Conservation (phyloP, 1,284 basidiomycete species). For the Malassezia vespertilionis region DNA sequence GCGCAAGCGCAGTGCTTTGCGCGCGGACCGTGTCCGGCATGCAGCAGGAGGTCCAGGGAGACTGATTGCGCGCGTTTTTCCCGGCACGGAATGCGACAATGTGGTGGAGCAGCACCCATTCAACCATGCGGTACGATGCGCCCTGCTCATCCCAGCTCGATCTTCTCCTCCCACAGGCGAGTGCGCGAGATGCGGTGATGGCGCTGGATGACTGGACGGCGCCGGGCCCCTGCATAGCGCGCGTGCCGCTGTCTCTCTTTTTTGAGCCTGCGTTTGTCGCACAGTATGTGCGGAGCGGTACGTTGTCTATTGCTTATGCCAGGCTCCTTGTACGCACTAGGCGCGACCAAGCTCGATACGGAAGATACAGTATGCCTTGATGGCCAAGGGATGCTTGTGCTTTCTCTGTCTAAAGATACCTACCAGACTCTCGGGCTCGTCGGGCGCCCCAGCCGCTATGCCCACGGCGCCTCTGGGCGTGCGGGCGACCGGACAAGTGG, state of each 20-base stretch:
- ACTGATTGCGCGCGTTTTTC: no score
- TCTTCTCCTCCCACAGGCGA: constrained; percentile 24
- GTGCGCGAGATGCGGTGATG: no score
- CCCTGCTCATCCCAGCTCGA: constrained; percentile 17
- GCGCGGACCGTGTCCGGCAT: constrained; percentile 27
- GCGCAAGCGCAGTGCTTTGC: constrained; percentile 34
- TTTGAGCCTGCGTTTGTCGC: constrained; percentile 36
- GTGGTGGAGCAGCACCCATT: constrained; percentile 26
- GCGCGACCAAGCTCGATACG: constrained; percentile 18
- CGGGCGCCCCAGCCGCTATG: constrained; percentile 34
- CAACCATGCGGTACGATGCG: constrained; percentile 23
- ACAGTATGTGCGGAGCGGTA: constrained; percentile 23
- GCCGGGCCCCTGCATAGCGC: constrained; percentile 25
- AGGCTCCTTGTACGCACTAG: constrained; percentile 30
- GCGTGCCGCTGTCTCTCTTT: constrained; percentile 30
- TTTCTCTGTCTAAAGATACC: constrained; percentile 40
- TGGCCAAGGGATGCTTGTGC: constrained; percentile 33
- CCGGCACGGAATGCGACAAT: background rate
- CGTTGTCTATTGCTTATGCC: background rate
- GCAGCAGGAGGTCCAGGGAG: constrained; percentile 17
- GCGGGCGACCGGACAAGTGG: constrained; percentile 37
- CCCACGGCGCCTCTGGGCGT: constrained; percentile 30
- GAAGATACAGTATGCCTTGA: constrained; percentile 38
- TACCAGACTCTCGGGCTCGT: constrained; percentile 41
- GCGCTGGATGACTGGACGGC: no score